These are phyloP conservation scores for Xylaria scruposa DNA, from an alignment of 495 filamentous ascomycete species.

Conservation along the genomic window DNA sequence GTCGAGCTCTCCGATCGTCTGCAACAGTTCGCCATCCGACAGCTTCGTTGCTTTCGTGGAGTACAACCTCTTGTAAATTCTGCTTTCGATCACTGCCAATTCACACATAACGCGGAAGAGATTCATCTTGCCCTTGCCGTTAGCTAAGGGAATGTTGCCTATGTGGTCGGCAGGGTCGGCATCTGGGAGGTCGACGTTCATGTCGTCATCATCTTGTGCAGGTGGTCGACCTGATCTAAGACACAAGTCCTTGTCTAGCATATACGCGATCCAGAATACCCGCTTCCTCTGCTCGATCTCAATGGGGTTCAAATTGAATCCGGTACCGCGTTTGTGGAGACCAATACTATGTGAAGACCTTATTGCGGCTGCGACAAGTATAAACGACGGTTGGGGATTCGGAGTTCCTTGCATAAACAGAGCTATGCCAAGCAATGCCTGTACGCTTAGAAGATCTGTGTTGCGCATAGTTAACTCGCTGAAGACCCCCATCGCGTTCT, in stretches of 20 bases:
- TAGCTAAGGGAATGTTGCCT: constrained; percentile 87
- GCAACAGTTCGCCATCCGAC: constrained; percentile 90
- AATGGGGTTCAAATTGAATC: constrained; percentile 86
- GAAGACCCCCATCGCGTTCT: constrained; percentile 93
- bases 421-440: constrained; percentile 93
- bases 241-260: constrained; percentile 95
- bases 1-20: constrained; percentile 95
- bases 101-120: constrained; percentile 90
- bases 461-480: constrained; percentile 94
- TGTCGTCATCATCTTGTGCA: constrained; percentile 96
- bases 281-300: constrained; percentile 95
- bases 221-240: constrained; percentile 91
- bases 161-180: constrained; percentile 90
- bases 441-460: constrained; percentile 94
- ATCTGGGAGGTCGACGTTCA: constrained; percentile 95
- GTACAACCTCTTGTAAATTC: constrained; percentile 93
- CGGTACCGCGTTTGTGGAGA: constrained; percentile 88
- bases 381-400: constrained; percentile 93
- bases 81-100: constrained; percentile 89
- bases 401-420: constrained; percentile 96
- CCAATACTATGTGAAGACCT: constrained; percentile 93
- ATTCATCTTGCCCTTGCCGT: constrained; percentile 93
- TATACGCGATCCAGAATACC: constrained; percentile 98
- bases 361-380: constrained; percentile 92
- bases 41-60: constrained; percentile 91